Conservation (phyloP, 768 basidiomycete genomes). For the Pulveroboletus sp. region DNA sequence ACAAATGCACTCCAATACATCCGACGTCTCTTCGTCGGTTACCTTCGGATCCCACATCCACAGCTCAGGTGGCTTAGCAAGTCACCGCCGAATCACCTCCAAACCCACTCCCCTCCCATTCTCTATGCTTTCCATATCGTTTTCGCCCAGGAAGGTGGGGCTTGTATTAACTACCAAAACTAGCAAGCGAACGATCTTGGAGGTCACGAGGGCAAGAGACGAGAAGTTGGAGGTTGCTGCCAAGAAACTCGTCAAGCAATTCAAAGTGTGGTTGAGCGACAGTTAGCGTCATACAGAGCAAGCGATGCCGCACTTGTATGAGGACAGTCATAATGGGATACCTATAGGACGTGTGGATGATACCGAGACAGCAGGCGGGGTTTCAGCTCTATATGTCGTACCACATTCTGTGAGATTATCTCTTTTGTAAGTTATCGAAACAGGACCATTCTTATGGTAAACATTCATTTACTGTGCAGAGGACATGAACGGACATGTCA, state of each 20-base stretch:
- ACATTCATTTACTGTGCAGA: too few relatives aligned
- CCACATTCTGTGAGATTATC: not conserved
- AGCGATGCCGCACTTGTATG: not conserved
- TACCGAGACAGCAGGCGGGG: not conserved
- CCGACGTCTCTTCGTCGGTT: slow-evolving; percentile 1
- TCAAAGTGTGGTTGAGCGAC: slow-evolving; percentile 40
- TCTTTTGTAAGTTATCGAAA: not conserved
- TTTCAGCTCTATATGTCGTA: not conserved
- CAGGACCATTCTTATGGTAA: not conserved
- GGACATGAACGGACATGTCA: too few relatives aligned
- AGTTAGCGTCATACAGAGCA: not conserved
- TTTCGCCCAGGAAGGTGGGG: slow-evolving; percentile 37
- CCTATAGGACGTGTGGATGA: too few relatives aligned
- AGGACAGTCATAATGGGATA: not conserved
- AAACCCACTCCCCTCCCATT: slow-evolving; percentile 29
- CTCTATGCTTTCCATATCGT: slow-evolving; percentile 34
- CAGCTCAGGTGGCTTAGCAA: slow-evolving; percentile 4
- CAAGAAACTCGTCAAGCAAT: slow-evolving; percentile 44
- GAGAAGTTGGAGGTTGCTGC: slow-evolving; percentile 57
- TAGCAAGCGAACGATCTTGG: slow-evolving; percentile 50
- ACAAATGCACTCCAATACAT: slow-evolving; percentile 1
- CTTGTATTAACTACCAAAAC: slow-evolving; percentile 30
- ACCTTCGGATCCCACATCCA: not conserved
- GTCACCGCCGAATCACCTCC: not conserved
- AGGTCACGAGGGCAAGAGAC: slow-evolving; percentile 44